phyloP scores from a whole-genome alignment of 352 stramenopile genomes.

The Phytophthora capsici region DNA sequence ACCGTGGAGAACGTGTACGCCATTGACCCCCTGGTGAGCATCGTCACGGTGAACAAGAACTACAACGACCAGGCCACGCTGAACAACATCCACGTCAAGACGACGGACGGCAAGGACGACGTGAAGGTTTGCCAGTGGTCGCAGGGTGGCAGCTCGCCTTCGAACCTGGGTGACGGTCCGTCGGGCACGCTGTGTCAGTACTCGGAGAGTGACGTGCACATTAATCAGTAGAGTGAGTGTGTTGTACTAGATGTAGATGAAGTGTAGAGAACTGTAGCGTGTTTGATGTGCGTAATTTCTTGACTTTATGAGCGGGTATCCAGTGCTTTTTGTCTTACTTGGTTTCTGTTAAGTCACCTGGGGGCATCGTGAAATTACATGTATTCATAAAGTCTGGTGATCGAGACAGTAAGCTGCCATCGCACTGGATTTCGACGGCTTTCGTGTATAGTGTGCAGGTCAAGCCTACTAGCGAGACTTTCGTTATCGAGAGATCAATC shows the following conservation, averaged over 20 bases:
- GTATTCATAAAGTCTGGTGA: too few relatives aligned
- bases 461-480: too few relatives aligned
- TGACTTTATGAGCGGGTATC: background rate
- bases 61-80: slow-evolving; percentile 43
- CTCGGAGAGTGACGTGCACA: slow-evolving; percentile 26
- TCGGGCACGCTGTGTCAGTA: slow-evolving; percentile 25
- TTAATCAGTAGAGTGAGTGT: slow-evolving; percentile 6
- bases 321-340: too few relatives aligned
- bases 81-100: slow-evolving; percentile 39
- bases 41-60: slow-evolving; percentile 54
- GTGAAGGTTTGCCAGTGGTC: slow-evolving; percentile 39
- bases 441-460: too few relatives aligned
- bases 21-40: slow-evolving; percentile 35
- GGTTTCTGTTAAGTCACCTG: too few relatives aligned
- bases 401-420: too few relatives aligned
- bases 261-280: background rate
- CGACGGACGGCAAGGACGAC: slow-evolving; percentile 9
- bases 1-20: slow-evolving; percentile 40
- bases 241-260: background rate
- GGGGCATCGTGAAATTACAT: too few relatives aligned
- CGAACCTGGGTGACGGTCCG: slow-evolving; percentile 29
- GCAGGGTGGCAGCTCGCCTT: slow-evolving; percentile 23
- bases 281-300: background rate
- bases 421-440: too few relatives aligned
- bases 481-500: too few relatives aligned